Evolutionary conservation across 2,329 filamentous ascomycete species (phyloP).

Genomic region (Aspergillus fumigatiaffinis): DNA sequence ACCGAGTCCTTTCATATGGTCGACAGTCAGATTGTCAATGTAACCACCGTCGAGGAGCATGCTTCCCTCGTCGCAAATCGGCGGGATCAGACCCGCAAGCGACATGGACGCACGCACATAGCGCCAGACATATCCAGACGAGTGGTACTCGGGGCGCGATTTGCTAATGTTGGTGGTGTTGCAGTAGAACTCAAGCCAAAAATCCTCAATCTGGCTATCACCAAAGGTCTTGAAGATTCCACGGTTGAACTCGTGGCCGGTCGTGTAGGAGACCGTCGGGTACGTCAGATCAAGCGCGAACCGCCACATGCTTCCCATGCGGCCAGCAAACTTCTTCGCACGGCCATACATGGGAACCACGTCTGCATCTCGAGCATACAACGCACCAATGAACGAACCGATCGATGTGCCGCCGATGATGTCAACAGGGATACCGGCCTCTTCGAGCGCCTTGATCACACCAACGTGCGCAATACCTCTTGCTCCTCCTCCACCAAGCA

Average conservation of each 20-base stretch:
- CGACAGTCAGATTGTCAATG: conserved; percentile 93
- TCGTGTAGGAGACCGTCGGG: conserved; percentile 94
- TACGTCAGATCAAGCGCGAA: conserved; percentile 95
- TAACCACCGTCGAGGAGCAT: conserved; percentile 97
- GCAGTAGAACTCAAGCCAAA: conserved; percentile 98
- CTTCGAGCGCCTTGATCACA: conserved; percentile 90
- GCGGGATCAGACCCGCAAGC: conserved; percentile 84
- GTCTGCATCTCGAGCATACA: conserved; percentile 95
- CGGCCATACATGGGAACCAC: conserved; percentile 95
- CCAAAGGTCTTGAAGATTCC: conserved; percentile 99
- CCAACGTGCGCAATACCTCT: conserved; percentile 89
- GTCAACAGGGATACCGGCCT: conserved; percentile 93
- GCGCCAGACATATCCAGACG: conserved; percentile 93
- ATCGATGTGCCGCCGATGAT: conserved; percentile 95
- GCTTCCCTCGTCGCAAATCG: conserved; percentile 91
- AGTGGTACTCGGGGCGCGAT: conserved; percentile 86
- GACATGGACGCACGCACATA: conserved; percentile 98
- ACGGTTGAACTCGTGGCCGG: conserved; percentile 96
- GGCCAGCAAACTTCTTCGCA: conserved; percentile 93
- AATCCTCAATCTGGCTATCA: conserved; percentile 95
- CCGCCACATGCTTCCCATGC: conserved; percentile 99
- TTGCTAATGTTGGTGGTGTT: conserved; percentile 99
- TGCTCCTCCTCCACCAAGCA: conserved; percentile 89
- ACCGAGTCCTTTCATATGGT: conserved; percentile 92
- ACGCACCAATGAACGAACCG: conserved; percentile 86